phyloP scores from a whole-genome alignment of 257 asterid genomes.

The Jasminum sambac region DNA sequence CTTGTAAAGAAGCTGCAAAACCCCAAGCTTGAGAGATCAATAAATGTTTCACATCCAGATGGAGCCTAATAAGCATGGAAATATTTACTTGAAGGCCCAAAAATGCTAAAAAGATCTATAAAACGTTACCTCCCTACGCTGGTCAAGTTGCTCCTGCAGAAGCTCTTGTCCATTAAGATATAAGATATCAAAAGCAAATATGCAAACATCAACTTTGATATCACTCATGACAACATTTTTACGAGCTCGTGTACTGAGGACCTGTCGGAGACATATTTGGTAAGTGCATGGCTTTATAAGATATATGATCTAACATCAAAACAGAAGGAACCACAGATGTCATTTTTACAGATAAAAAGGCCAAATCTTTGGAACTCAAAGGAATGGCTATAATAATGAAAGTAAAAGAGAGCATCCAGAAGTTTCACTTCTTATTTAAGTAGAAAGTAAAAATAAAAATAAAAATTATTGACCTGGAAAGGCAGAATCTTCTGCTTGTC shows the following conservation, averaged over 20 bases:
- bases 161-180: slow-evolving; percentile 81
- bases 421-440: slow-evolving; percentile 6
- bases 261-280: slow-evolving; percentile 43
- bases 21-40: slow-evolving; percentile 21
- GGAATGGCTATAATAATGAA: background rate
- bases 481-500: slow-evolving; percentile 91
- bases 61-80: slow-evolving; percentile 14
- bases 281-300: slow-evolving; percentile 19
- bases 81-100: background rate
- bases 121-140: slow-evolving; percentile 80
- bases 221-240: slow-evolving; percentile 78
- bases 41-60: slow-evolving; percentile 6
- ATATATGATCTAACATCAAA: background rate
- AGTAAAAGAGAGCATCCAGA: slow-evolving; percentile 2
- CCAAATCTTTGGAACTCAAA: background rate
- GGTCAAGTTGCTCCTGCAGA: slow-evolving; percentile 77
- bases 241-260: slow-evolving; percentile 86
- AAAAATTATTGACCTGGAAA: slow-evolving; percentile 62
- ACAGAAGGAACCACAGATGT: background rate
- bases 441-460: slow-evolving; percentile 18
- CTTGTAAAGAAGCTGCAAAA: slow-evolving; percentile 81
- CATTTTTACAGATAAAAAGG: background rate
- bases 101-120: slow-evolving; percentile 16
- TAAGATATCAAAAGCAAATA: slow-evolving; percentile 90
- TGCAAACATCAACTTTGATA: slow-evolving; percentile 85